Base-by-base conservation (phyloP, 2,329 filamentous ascomycete genomes). In the Cladosporium sp. region DNA sequence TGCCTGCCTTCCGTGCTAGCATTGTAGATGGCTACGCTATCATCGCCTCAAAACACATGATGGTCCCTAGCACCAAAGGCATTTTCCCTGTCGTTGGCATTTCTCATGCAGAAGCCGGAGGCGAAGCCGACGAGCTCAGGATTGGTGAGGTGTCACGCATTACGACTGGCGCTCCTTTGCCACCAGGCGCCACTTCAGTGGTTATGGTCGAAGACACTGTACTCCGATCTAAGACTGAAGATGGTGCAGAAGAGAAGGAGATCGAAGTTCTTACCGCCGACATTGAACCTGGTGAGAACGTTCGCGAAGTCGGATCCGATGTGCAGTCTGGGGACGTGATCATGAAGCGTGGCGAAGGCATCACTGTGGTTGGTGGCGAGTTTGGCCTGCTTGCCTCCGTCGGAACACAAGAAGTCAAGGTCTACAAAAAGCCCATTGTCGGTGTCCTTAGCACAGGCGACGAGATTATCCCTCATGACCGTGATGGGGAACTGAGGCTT, bases 21-120 rank as follows among this genome's bases (percentile, higher is more conserved):
- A 98, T 97, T 49, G 95, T 99, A 0, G 95, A 99, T 77, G 95
- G 95, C 1, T 99, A 99, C 74, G 95, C 95, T 2, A 86, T 96
- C 0, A 88, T 93, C 44, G 89, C 87, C 4, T 72, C 72, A 0
- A 69, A 74, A 21, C 72, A 76, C 59, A 65, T 77, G 72, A 14
- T 75, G 73, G 82, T 87, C 49, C 75, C 76, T 0, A 87, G 85
- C 58, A 85, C 91, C 58, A 91, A 90, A 72, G 93, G 94, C 0
- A 80, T 89, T 0, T 98, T 95, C 74, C 93, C 94, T 0, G 94
- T 99, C 16, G 88, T 90, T 0, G 89, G 91, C 0, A 84, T 98
- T 14, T 96, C 93, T 0, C 93, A 97, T 75, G 95, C 95, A 12
- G 86, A 92, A 18, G 87, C 92, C 0, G 86, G 89, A 0, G 86